Evolutionary conservation across 2,329 filamentous ascomycete species (phyloP).

Genomic region (Claviceps pazoutovae): DNA sequence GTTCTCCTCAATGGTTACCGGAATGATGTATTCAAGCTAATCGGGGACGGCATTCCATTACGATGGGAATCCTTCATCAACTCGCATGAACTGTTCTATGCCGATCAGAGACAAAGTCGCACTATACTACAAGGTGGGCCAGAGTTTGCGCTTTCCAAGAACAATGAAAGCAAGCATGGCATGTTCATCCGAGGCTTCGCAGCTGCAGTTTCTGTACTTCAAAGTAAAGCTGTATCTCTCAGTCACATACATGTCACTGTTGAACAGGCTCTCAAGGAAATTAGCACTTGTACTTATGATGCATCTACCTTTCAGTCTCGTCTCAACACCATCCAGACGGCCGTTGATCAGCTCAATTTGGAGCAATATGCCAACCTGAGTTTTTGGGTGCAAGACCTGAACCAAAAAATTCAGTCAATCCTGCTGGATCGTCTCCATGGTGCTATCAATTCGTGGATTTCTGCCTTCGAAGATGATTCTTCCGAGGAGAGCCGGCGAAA

Average conservation of each 20-base stretch:
- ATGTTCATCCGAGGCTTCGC: conserved; percentile 94
- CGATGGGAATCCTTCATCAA: conserved; percentile 98
- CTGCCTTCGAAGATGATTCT: conserved; percentile 58
- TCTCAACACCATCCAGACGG: conserved; percentile 74
- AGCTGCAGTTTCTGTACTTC: conserved; percentile 70
- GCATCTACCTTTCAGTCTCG: conserved; percentile 64
- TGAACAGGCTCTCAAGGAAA: conserved; percentile 69
- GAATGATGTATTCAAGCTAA: conserved; percentile 73
- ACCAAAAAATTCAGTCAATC: conserved; percentile 68
- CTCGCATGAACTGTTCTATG: conserved; percentile 76
- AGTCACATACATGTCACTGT: conserved; percentile 65
- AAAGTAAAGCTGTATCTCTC: conserved; percentile 72
- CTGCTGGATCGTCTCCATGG: conserved; percentile 70
- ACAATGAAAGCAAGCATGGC: conserved; percentile 80
- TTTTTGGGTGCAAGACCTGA: conserved; percentile 80
- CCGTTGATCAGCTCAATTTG: conserved; percentile 90
- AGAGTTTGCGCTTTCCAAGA: conserved; percentile 33
- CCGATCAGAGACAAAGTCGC: conserved; percentile 30
- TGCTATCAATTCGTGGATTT: conserved; percentile 77
- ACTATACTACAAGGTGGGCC: conserved; percentile 25
- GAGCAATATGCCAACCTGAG: conserved; percentile 91
- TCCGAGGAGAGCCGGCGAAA: conserved; percentile 40
- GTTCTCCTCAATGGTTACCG: conserved; percentile 82
- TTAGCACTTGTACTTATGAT: conserved; percentile 75
- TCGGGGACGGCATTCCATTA: conserved; percentile 76